Evolutionary conservation across 345 rosid species (phyloP).

Genomic region (Erysimum cheiranthoides): DNA sequence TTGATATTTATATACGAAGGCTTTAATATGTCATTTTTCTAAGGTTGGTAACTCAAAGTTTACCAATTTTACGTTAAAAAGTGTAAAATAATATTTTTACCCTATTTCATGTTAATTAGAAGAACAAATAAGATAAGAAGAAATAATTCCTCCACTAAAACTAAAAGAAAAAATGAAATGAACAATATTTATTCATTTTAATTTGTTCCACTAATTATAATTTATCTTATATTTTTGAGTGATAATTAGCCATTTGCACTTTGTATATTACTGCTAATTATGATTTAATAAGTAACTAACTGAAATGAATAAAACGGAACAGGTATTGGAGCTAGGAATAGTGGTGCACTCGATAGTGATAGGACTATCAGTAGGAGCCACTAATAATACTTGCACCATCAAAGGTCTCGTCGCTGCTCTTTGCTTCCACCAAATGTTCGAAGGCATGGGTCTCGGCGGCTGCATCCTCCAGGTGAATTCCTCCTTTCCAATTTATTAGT

Average conservation of each 20-base stretch:
- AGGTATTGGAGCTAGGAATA: constrained; percentile 78
- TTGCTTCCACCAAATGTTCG: constrained; percentile 79
- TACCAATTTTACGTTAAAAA: too few species aligned
- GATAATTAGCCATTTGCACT: not conserved
- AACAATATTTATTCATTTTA: too few species aligned
- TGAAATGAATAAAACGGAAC: constrained; percentile 12
- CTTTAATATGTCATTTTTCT: too few species aligned
- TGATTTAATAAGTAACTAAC: not conserved
- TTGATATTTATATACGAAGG: too few species aligned
- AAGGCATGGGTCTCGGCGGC: constrained; percentile 82
- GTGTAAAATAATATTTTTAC: too few species aligned
- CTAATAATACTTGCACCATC: constrained; percentile 57
- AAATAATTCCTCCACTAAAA: too few species aligned
- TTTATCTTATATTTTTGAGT: too few species aligned
- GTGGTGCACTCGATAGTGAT: constrained; percentile 74
- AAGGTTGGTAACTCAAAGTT: too few species aligned
- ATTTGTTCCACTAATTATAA: too few species aligned
- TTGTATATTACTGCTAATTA: not conserved
- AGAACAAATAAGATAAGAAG: too few species aligned
- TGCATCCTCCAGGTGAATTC: constrained; percentile 60
- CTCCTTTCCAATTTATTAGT: not conserved
- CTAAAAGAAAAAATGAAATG: too few species aligned
- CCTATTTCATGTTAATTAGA: too few species aligned
- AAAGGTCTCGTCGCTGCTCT: constrained; percentile 66
- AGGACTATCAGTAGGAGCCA: constrained; percentile 71